A percentile compares a stretch with the other conserved stretches of the same genome.
Conservation (phyloP, 139 green algal genomes). For the Chlorella sp. region DNA sequence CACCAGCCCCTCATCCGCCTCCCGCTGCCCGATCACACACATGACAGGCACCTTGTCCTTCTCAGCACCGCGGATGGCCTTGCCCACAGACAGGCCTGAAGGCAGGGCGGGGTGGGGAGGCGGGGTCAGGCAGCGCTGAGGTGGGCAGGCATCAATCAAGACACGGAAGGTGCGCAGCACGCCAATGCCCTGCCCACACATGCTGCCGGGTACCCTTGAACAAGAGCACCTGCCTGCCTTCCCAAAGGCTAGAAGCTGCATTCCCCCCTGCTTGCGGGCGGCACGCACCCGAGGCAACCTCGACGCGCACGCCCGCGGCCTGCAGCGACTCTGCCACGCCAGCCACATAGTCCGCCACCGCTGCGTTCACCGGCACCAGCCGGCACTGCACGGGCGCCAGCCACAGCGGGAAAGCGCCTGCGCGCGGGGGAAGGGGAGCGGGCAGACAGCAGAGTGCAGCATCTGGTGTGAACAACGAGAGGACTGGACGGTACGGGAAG, state of each 20-base stretch:
- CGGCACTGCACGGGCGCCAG: constrained; percentile 73
- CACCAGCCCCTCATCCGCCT: constrained; percentile 69
- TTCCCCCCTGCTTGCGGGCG: neutral
- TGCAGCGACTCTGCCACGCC: constrained; percentile 72
- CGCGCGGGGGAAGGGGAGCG: neutral
- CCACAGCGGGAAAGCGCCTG: constrained; percentile 34
- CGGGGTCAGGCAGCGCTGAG: neutral
- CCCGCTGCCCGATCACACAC: constrained; percentile 81
- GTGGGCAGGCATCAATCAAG: neutral
- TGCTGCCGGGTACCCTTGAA: no score
- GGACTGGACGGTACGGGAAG: no score
- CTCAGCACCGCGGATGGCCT: constrained; percentile 82
- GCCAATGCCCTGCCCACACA: neutral
- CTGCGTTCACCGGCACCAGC: constrained; percentile 86
- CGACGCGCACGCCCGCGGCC: constrained; percentile 64
- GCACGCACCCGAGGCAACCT: constrained; percentile 59
- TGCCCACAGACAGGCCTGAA: constrained; percentile 62
- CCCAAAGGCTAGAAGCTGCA: no score
- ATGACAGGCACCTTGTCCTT: constrained; percentile 88
- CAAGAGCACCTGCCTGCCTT: no score
- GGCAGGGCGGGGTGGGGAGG: neutral
- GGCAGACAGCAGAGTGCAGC: neutral
- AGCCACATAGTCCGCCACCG: constrained; percentile 68
- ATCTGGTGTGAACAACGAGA: no score
- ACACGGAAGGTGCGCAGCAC: neutral